Evolutionary conservation across 208 protist genomes (phyloP).

Genomic region (Acanthamoeba polyphaga): DNA sequence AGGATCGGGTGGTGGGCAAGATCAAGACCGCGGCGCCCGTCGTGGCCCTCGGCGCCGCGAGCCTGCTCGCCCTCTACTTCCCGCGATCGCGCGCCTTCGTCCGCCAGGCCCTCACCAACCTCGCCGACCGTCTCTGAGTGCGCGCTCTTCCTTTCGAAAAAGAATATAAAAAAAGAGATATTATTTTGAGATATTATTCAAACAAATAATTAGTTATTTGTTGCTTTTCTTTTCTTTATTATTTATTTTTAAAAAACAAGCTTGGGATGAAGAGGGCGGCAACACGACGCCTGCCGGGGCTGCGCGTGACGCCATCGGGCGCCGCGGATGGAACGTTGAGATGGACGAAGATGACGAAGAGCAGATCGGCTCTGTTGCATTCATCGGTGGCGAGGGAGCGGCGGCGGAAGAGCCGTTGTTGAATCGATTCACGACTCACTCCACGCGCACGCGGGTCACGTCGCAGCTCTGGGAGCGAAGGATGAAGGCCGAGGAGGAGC

Average conservation of each 20-base stretch:
- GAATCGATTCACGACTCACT: constrained; percentile 50
- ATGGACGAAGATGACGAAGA: too few species aligned
- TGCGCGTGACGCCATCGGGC: too few species aligned
- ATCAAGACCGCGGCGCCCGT: background rate
- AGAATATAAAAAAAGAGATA: too few species aligned
- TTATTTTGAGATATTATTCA: too few species aligned
- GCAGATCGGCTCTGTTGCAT: background rate
- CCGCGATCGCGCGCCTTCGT: constrained; percentile 30
- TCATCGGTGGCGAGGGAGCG: background rate
- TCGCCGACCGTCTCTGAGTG: background rate
- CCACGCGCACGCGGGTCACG: constrained; percentile 40
- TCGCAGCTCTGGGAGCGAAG: constrained; percentile 43
- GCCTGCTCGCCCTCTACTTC: constrained; percentile 54
- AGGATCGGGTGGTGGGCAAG: background rate
- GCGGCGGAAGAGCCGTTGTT: background rate
- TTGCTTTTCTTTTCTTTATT: too few species aligned
- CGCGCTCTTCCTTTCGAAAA: too few species aligned
- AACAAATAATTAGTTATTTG: too few species aligned
- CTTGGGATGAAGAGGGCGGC: too few species aligned
- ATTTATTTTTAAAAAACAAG: too few species aligned
- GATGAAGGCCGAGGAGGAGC: constrained; percentile 49
- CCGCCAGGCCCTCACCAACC: constrained; percentile 16
- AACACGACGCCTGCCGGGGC: too few species aligned
- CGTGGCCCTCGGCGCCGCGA: background rate
- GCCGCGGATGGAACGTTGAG: too few species aligned